Percentiles rank a stretch among this genome's conserved stretches.
Conservation (phyloP, 305 asterid genomes). For the Fraxinus paxiana region DNA sequence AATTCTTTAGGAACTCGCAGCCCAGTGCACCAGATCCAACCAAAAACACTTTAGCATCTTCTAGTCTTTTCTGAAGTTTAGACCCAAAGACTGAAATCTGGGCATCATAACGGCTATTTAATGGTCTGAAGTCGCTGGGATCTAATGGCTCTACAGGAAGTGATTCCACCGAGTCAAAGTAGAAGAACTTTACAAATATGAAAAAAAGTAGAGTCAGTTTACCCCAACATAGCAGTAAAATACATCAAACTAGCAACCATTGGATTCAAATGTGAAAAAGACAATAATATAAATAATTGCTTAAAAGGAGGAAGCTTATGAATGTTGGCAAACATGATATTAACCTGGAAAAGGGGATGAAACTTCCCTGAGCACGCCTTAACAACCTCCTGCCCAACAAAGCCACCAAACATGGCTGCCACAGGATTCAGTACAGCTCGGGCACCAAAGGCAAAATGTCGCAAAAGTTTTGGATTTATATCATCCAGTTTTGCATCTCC, state of each 20-base stretch:
- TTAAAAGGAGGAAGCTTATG: not conserved
- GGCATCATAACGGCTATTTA: constrained; percentile 89
- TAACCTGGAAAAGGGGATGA: constrained; percentile 91
- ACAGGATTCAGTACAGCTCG: constrained; percentile 88
- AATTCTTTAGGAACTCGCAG: constrained; percentile 85
- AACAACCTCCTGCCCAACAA: constrained; percentile 92
- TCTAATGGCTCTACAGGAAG: constrained; percentile 81
- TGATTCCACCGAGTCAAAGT: constrained; percentile 87
- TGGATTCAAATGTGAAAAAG: not conserved
- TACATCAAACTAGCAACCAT: not conserved
- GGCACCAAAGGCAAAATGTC: constrained; percentile 77
- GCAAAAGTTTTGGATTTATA: constrained; percentile 71
- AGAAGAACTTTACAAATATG: constrained; percentile 62
- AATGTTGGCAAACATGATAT: constrained; percentile 4
- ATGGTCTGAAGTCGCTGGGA: constrained; percentile 62
- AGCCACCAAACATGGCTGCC: constrained; percentile 99
- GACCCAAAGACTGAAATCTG: constrained; percentile 91
- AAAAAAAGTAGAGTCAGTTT: constrained; percentile 11
- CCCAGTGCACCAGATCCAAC: constrained; percentile 98
- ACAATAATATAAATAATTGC: not conserved
- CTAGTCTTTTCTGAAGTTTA: constrained; percentile 75
- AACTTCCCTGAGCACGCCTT: constrained; percentile 98
- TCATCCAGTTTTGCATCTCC: constrained; percentile 68
- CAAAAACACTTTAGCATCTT: constrained; percentile 71
- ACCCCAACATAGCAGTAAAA: not conserved